phyloP scores from a whole-genome alignment of 2,329 filamentous ascomycete species.

The Ilyonectria mors-panacis region DNA sequence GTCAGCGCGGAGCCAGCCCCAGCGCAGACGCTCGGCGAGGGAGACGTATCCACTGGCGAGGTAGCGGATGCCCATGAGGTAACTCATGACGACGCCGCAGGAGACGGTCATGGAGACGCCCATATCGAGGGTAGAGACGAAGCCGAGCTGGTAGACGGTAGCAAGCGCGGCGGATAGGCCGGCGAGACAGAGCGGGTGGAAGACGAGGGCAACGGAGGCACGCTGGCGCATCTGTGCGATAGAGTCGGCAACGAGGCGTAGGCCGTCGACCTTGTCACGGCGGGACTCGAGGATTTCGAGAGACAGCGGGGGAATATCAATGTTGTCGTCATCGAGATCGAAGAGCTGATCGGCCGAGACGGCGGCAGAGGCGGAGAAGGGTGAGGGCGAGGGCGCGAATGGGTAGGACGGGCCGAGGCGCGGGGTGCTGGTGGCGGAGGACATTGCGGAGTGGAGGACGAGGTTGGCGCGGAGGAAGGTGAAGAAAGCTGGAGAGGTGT shows the following conservation, averaged over 20 bases:
- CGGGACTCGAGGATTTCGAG: constrained; percentile 70
- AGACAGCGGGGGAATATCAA: constrained; percentile 72
- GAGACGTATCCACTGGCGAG: constrained; percentile 73
- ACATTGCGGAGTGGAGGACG: constrained; percentile 75
- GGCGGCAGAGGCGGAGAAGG: constrained; percentile 63
- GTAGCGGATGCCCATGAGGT: constrained; percentile 73
- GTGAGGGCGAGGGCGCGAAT: constrained; percentile 66
- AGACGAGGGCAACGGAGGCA: constrained; percentile 74
- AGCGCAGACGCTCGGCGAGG: constrained; percentile 72
- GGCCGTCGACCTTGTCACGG: constrained; percentile 75
- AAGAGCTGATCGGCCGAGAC: constrained; percentile 70
- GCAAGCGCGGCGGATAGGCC: constrained; percentile 62
- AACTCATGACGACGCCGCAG: constrained; percentile 74
- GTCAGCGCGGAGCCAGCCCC: constrained; percentile 70
- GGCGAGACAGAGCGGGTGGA: constrained; percentile 71
- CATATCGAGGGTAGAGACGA: constrained; percentile 63
- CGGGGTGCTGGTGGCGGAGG: constrained; percentile 76
- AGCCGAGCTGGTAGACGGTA: constrained; percentile 63
- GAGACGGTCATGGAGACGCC: constrained; percentile 70
- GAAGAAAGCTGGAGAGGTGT: constrained; percentile 77
- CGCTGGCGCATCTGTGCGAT: constrained; percentile 85
- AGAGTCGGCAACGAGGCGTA: constrained; percentile 84
- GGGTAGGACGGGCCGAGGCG: constrained; percentile 67
- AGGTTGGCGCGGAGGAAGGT: constrained; percentile 86
- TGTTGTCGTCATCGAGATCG: constrained; percentile 59